Percentiles rank a stretch among this genome's conserved stretches.
phyloP scores from a whole-genome alignment of 805 yeast genomes.

The Candida nemodendra region DNA sequence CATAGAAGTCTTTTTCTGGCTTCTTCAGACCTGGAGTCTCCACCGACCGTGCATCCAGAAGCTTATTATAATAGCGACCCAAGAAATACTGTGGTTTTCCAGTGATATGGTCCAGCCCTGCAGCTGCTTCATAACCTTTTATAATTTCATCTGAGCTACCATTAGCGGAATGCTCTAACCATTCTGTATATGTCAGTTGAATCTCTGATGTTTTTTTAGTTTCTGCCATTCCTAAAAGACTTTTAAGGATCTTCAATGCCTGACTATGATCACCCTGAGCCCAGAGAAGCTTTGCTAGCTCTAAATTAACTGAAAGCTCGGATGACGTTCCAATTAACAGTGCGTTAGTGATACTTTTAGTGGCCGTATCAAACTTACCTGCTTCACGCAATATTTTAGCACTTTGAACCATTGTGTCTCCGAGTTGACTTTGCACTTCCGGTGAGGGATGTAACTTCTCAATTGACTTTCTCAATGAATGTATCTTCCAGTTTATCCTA shows the following conservation, averaged over 20 bases:
- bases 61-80: slow-evolving; percentile 76
- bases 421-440: slow-evolving; percentile 33
- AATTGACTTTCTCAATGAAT: slow-evolving; percentile 42
- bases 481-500: slow-evolving; percentile 45
- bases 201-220: slow-evolving; percentile 33
- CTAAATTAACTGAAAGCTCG: slow-evolving; percentile 51
- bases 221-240: slow-evolving; percentile 29
- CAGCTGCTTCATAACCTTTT: slow-evolving; percentile 62
- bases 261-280: slow-evolving; percentile 83
- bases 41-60: slow-evolving; percentile 60
- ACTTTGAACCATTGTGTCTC: slow-evolving; percentile 54
- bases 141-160: slow-evolving; percentile 73
- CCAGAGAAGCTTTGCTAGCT: slow-evolving; percentile 84
- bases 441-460: slow-evolving; percentile 26
- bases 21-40: slow-evolving; percentile 29
- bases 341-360: slow-evolving; percentile 64
- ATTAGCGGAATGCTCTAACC: slow-evolving; percentile 86
- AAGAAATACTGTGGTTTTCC: slow-evolving; percentile 78
- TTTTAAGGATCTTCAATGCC: slow-evolving; percentile 66
- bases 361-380: slow-evolving; percentile 69
- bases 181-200: slow-evolving; percentile 78
- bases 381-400: slow-evolving; percentile 67
- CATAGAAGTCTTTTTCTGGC: slow-evolving; percentile 37
- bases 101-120: slow-evolving; percentile 47
- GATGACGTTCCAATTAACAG: slow-evolving; percentile 41